phyloP scores from a whole-genome alignment of 106 monocot species.

The Apostasia ramifera region DNA sequence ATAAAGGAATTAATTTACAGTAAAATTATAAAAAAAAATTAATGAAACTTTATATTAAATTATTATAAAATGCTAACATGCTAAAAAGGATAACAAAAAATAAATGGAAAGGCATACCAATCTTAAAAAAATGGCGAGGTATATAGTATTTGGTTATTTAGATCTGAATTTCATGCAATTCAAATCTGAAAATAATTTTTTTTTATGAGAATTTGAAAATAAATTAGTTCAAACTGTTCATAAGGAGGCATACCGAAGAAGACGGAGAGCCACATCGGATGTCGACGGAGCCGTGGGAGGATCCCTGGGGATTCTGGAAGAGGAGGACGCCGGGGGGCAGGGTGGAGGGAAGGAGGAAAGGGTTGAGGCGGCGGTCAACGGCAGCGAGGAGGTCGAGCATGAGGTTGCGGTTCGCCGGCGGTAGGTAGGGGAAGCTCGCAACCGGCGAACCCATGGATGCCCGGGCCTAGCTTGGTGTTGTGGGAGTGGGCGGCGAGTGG shows the following conservation, averaged over 20 bases:
- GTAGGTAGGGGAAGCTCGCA: conserved; percentile 48
- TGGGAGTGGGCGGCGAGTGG: background rate
- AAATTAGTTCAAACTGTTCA: too few species aligned
- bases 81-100: too few species aligned
- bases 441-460: conserved; percentile 16
- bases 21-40: too few species aligned
- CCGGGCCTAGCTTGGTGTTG: background rate
- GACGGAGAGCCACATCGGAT: conserved; percentile 38
- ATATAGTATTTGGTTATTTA: too few species aligned
- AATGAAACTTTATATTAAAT: too few species aligned
- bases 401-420: conserved; percentile 48
- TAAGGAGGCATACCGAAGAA: conserved; percentile 33
- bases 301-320: conserved; percentile 45
- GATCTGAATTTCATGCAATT: background rate
- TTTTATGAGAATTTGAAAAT: background rate
- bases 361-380: conserved; percentile 34
- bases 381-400: conserved; percentile 43
- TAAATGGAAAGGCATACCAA: too few species aligned
- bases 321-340: conserved; percentile 47
- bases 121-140: too few species aligned
- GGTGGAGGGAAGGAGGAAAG: conserved; percentile 54
- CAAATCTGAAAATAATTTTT: background rate
- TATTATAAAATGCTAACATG: too few species aligned
- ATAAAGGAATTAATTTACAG: too few species aligned
- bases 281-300: conserved; percentile 53